phyloP scores from a whole-genome alignment of 768 basidiomycete genomes.

The Suillus alpinus region DNA sequence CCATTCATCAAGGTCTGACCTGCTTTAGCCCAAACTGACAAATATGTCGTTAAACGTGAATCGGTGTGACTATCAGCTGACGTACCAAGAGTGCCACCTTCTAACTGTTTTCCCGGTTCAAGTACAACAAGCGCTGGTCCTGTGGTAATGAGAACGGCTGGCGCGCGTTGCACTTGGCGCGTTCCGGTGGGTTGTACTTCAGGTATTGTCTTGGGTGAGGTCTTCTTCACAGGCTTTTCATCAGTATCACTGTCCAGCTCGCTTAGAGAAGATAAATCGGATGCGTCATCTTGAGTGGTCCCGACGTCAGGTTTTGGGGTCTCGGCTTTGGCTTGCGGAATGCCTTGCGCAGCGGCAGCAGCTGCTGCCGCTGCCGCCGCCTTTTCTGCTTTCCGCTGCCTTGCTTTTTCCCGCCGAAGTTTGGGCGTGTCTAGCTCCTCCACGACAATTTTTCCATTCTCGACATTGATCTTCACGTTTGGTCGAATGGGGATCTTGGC shows the following conservation, averaged over 20 bases:
- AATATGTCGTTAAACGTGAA: conserved; percentile 5
- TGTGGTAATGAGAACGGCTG: conserved; percentile 8
- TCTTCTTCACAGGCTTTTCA: conserved; percentile 7
- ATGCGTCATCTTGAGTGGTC: conserved; percentile 29
- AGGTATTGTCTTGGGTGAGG: conserved; percentile 10
- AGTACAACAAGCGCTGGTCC: conserved; percentile 34
- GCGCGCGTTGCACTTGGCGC: conserved; percentile 9
- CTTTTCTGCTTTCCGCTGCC: conserved; percentile 42
- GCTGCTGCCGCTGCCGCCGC: conserved; percentile 23
- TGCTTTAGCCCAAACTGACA: conserved; percentile 81
- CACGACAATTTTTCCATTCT: conserved; percentile 57
- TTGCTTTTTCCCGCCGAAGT: conserved; percentile 57
- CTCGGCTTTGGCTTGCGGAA: conserved; percentile 6
- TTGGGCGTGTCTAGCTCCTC: conserved; percentile 74
- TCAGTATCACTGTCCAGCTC: conserved; percentile 34
- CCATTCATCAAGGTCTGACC: conserved; percentile 35
- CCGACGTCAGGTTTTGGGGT: conserved; percentile 6
- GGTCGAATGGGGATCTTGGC: conserved; percentile 26
- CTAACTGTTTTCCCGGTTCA: conserved; percentile 35
- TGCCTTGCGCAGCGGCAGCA: conserved; percentile 4
- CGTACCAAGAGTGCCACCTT: conserved; percentile 66
- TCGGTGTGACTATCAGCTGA: conserved; percentile 3
- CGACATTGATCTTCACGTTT: conserved; percentile 28
- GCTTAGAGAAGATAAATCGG: conserved; percentile 46
- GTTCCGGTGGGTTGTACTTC: background rate